phyloP scores from a whole-genome alignment of 306 rosid genomes.

The Casuarina glauca region DNA sequence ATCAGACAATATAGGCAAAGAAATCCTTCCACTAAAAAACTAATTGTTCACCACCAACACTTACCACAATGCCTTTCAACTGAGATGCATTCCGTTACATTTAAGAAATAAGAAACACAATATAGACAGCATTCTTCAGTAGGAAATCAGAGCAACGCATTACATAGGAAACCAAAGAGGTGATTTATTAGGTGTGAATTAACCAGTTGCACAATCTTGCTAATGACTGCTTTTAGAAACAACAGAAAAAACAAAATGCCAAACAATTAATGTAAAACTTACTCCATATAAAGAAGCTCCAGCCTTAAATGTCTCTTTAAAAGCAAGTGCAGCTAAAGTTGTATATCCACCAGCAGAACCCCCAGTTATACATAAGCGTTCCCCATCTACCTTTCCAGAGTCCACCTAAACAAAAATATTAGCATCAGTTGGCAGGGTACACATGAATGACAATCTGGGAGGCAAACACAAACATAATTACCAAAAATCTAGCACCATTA shows the following conservation, averaged over 20 bases:
- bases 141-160: neutral
- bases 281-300: constrained; percentile 96
- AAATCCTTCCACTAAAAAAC: neutral
- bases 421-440: constrained; percentile 9
- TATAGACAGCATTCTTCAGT: neutral
- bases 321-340: constrained; percentile 91
- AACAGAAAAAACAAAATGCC: neutral
- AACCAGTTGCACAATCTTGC: neutral
- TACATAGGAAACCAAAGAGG: neutral
- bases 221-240: neutral
- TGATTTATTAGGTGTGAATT: neutral
- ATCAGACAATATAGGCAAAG: neutral
- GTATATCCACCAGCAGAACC: constrained; percentile 99
- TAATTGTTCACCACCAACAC: neutral
- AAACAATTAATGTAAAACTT: constrained; percentile 33
- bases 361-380: constrained; percentile 83
- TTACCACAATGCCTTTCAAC: neutral
- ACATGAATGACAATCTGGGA: constrained; percentile 15
- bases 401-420: constrained; percentile 55
- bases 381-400: constrained; percentile 75
- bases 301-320: constrained; percentile 69
- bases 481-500: constrained; percentile 90
- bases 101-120: constrained; percentile 5
- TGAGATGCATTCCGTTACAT: neutral
- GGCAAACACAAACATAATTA: constrained; percentile 28